Base-by-base conservation (phyloP, 208 protist genomes). In the Leishmania tarentolae region DNA sequence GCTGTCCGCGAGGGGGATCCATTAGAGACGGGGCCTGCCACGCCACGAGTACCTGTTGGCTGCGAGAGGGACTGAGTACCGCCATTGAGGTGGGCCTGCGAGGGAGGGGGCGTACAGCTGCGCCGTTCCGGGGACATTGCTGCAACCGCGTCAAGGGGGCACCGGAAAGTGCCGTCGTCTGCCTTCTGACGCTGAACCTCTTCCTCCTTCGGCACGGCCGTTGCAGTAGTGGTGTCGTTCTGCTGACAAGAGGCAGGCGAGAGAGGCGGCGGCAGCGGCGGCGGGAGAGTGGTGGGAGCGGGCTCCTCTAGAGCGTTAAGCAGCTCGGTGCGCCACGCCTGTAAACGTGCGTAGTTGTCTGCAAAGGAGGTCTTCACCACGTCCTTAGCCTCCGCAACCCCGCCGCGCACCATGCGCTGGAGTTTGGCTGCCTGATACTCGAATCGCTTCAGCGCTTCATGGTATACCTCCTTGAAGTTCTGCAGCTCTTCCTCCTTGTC, bases 401-500 rank as follows among this genome's bases (percentile, higher is more conserved):
- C 79, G 15, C 84, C 66, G 68, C 91, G 88, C 68, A 97, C 91
- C 35, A 90, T 56, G 4, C 83, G 86, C 82, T 97, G 92, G 50
- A 97, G 80, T 47, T 76, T 44, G 46, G 68, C 35, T 0, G 90
- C 83, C 61, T 97, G 90, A 42, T 87, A 44, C 71, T 97, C 94
- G 79, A 97, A 97, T 17, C 86, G 87, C 15, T 83, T 46, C 42
- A 97, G 86, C 0, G 94, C 91, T 15, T 96, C 93, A 71, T 93
- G 88, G 87, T 97, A 97, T 3, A 89, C 61, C 40, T 86, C 75
- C 80, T 95, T 92, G 86, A 93, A 94, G 31, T 71, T 57, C 57
- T 89, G 84, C 66, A 97, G 84, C 86, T 92, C 89, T 35, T 81
- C 84, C 76, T 94, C 91, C 87, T 96, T 96, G 57, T 96, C 91